Evolutionary conservation across 2,329 filamentous ascomycete species (phyloP), one percentile per base, ranked within the genome.

Genomic region (Scytalidium sp.): DNA sequence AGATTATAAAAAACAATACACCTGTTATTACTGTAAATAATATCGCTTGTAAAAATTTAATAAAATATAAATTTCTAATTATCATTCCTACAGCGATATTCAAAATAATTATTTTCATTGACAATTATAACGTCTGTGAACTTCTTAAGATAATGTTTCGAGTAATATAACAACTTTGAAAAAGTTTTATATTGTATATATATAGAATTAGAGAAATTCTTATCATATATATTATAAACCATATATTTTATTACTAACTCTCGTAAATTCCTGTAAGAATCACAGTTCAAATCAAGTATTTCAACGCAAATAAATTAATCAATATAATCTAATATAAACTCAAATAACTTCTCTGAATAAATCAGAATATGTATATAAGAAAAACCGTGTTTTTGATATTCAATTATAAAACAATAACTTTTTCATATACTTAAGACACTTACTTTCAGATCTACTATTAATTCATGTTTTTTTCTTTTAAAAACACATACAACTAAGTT

Each of bases 1-100:
- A 23, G 43, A 41, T 53, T 53, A 20, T 53, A 53, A 2, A 25
- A 44, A 11, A 53, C 48, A 13, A 53, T 40, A 42, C 25, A 51
- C 9, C 29, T 9, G 20, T 53, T 53, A 45, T 53, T 29, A n/a
- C 32, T n/a, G 13, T 4, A 7, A 36, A 36, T 36, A 7, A n/a
- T 10, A 5, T 36, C 6, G 4, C 32, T 36, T 5, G 32, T 15
- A 7, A n/a, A 4, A 9, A 4, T 8, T n/a, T 7, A 36, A 4
- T 36, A 7, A 15, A 7, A n/a, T 5, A 36, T n/a, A 36, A 9
- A 36, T n/a, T n/a, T 36, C 13, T 36, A n/a, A n/a, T n/a, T n/a
- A 36, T 36, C 32, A 36, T 36, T n/a, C 15, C 17, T 36, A 36
- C 32, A n/a, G 15, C 13, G 15, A 36, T 36, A 36, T 36, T 36